Evolutionary conservation across 768 basidiomycete genomes (phyloP), one percentile per base, ranked within the genome.

Genomic region (Lactarius hengduanensis): DNA sequence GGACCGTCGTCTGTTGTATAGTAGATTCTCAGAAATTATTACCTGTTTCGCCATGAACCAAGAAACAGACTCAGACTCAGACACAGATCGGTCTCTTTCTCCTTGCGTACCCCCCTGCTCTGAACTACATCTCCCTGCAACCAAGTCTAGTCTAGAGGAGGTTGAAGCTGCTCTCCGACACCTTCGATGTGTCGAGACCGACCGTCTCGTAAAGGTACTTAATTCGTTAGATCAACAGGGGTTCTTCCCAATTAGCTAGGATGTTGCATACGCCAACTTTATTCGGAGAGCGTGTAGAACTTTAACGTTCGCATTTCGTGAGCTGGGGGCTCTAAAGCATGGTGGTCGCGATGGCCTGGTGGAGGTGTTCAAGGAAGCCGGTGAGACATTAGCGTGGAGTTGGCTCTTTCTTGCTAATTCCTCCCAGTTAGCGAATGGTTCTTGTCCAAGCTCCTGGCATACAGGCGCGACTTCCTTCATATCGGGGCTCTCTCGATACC

Each of bases 21-120:
- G n/a, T n/a, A n/a, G n/a, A n/a, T 30, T 56, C 15, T 20, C 26
- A 28, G 30, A 15, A 26, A 30, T 38, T 38, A 18, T 30, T 11
- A n/a, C n/a, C 45, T n/a, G 5, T 26, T 15, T 26, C 26, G 6
- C 50, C 26, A 77, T 74, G 60, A 69, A 72, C 69, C 86, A 82
- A 74, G 83, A 84, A 60, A 86, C 86, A 20, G 88, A 88, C 69
- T 82, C 83, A 38, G 85, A 82, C 60, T 82, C 83, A 38, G 85
- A 82, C 60, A 32, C 43, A 54, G 54, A 71, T 41, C 1, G 32
- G 62, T 26, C 40, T 62, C 53, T 69, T 67, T 22, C 55, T 72
- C 41, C 64, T 71, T 10, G 47, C 67, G 41, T 65, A 70, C 30
- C 69, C 43, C 57, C n/a, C 30, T 36, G 54, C 30, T 47, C 47